Evolutionary conservation across 306 rosid species (phyloP), one percentile per base, ranked within the genome.

Genomic region (Quercus engelmannii): DNA sequence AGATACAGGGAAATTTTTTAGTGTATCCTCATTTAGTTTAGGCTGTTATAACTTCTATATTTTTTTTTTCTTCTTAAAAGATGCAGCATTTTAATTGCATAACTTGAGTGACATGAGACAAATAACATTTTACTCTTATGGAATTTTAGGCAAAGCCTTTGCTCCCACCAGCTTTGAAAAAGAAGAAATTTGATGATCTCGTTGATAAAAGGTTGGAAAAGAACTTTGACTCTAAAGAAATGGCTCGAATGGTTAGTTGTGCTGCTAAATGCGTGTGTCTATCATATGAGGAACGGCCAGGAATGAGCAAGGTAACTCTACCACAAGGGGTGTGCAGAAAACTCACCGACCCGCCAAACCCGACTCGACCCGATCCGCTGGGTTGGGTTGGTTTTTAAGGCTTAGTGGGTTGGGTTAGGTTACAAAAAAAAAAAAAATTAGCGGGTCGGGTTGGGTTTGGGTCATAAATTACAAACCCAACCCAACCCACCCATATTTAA

Each of bases 81-180:
- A 12, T 13, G 46, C 21, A 33, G 71, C 2, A 62, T 61, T 61
- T 54, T 63, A 55, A 74, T 26, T 73, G 31, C 6, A 55, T 49
- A 62, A 3, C 68, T 79, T 62, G 19, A 46, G 54, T 56, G 43
- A 43, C 43, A 33, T 28, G 35, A 43, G 5, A 73, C 30, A 31
- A 9, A 51, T 59, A 4, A 46, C 18, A 38, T 31, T 49, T 31
- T 1, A 4, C 5, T 80, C 23, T 52, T 68, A 46, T 63, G 62
- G 74, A 84, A 80, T 85, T 78, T 55, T 78, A 91, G 96, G 93
- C 93, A n/a, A 87, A 90, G 80, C 96, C 96, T 77, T 77, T 91
- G 77, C 91, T 91, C 13, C 43, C 55, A 5, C 75, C 86, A 84
- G 91, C 88, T 75, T 49, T 86, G 76, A 90, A 82, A 76, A 55